Percentiles rank a stretch among this genome's conserved stretches.
These are phyloP conservation scores for Sporopachydermia quercuum DNA, from an alignment of 805 yeast species.

Conservation along the genomic window DNA sequence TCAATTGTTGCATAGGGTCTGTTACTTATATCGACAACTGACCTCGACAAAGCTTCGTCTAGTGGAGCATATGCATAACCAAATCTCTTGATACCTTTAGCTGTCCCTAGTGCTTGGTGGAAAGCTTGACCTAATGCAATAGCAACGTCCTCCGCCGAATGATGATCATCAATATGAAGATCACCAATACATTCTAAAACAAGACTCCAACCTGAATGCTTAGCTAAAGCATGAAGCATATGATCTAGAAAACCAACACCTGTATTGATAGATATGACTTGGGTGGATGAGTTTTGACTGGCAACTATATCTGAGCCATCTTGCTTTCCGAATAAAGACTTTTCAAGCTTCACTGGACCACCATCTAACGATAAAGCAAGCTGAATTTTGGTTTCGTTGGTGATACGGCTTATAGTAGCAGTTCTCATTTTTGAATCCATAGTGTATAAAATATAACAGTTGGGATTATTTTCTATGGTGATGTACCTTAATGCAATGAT, in stretches of 20 bases:
- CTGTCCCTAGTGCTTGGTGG: constrained; percentile 77
- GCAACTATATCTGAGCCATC: constrained; percentile 31
- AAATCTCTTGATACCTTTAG: constrained; percentile 82
- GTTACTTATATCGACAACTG: constrained; percentile 90
- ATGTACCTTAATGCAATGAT: too few relatives aligned
- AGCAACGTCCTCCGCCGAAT: constrained; percentile 90
- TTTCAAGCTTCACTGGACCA: constrained; percentile 51
- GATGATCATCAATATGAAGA: constrained; percentile 93
- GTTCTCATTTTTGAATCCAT: constrained; percentile 14
- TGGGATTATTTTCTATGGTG: too few relatives aligned
- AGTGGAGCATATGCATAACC: constrained; percentile 91
- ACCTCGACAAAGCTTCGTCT: constrained; percentile 90
- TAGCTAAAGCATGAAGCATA: constrained; percentile 94
- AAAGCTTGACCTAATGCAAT: constrained; percentile 85
- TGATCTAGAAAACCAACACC: constrained; percentile 95
- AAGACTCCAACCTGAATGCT: constrained; percentile 93
- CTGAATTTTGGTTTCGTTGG: constrained; percentile 91
- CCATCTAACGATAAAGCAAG: constrained; percentile 77
- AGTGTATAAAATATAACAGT: too few relatives aligned
- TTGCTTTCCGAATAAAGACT: constrained; percentile 33
- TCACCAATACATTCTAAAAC: constrained; percentile 87
- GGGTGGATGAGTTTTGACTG: constrained; percentile 52
- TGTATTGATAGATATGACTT: constrained; percentile 66
- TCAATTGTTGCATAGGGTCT: constrained; percentile 88
- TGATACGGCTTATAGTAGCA: constrained; percentile 47